Conservation (phyloP, 352 stramenopile species). For the Globisporangium alternatum region DNA sequence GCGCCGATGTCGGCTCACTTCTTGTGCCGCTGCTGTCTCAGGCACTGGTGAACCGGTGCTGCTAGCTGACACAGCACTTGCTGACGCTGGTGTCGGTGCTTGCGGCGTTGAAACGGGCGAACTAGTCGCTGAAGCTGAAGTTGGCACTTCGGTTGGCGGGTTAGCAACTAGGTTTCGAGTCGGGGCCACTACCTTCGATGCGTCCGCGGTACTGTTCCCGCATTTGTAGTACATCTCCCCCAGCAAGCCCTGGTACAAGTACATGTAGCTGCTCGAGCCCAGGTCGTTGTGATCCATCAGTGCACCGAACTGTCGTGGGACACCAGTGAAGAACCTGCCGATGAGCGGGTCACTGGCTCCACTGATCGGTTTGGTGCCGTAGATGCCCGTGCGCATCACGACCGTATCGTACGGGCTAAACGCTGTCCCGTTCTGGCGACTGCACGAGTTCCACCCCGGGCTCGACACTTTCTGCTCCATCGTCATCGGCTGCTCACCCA, state of each 20-base stretch:
- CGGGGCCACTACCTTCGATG: constrained; percentile 19
- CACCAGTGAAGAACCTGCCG: constrained; percentile 51
- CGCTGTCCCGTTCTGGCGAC: constrained; percentile 13
- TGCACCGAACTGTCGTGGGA: constrained; percentile 23
- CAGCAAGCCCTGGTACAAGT: constrained; percentile 6
- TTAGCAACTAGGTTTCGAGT: no score
- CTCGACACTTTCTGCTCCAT: constrained; percentile 25
- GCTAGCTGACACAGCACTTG: background rate
- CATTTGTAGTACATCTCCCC: constrained; percentile 19
- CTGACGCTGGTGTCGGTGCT: background rate
- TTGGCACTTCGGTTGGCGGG: background rate
- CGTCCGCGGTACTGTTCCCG: background rate
- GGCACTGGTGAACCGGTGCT: background rate
- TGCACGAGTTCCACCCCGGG: constrained; percentile 12
- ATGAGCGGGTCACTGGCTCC: constrained; percentile 12
- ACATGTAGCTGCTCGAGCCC: constrained; percentile 14
- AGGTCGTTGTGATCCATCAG: constrained; percentile 18
- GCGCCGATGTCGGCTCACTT: background rate
- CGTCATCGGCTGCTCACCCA: constrained; percentile 22
- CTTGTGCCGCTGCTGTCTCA: background rate
- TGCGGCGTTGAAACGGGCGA: background rate
- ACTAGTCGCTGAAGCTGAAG: background rate
- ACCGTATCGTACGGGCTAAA: constrained; percentile 11
- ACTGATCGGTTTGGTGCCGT: constrained; percentile 25
- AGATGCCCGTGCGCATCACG: constrained; percentile 24